Base-by-base conservation (phyloP, 331 rosid genomes). In the Prunus yedoensis region DNA sequence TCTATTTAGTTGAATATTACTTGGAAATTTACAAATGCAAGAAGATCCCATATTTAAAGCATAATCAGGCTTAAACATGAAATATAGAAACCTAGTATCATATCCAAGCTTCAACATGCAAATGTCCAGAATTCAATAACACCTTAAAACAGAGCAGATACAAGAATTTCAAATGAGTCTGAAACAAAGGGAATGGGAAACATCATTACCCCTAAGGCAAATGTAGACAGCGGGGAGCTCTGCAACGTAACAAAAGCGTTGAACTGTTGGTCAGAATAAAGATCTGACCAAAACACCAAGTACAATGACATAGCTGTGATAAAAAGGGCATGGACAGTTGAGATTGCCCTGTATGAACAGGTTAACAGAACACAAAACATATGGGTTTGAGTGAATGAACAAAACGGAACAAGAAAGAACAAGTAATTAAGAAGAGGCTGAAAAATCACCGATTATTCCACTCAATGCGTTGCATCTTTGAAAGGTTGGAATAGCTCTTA, bases 281-380 rank as follows among this genome's bases (percentile, higher is more conserved):
- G 88, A 83, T 85, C 88, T 5, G 97, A 88, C 87, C 89, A 85
- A 80, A 94, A 94, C 28, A 90, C 97, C 11, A 90, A 59, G 88
- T 92, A 90, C 84, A 94, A 78, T 47, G 99, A 84, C 82, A 89
- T 77, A 68, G 89, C 69, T 52, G 99, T 84, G 84, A 91, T 85
- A 74, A 92, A 91, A 77, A 94, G 71, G 74, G 99, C 93, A 83
- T 94, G 99, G 62, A 89, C 49, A 28, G 99, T 94, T 63, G 99
- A 94, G 27, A 94, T 82, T 51, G 99, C 80, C 81, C 99, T 94
- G 91, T 79, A 83, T 23, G 80, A 67, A 76, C 45, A 74, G 73
- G 67, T 12, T 11, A 41, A 47, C 38, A 68, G 15, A 75, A 68
- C 57, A 57, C 71, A 46, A 72, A 60, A 52, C 56, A 70, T 60